Evolutionary conservation across 169 alveolate genomes (phyloP), one percentile per base, ranked within the genome.

Genomic region (Plasmodium billcollinsi): DNA sequence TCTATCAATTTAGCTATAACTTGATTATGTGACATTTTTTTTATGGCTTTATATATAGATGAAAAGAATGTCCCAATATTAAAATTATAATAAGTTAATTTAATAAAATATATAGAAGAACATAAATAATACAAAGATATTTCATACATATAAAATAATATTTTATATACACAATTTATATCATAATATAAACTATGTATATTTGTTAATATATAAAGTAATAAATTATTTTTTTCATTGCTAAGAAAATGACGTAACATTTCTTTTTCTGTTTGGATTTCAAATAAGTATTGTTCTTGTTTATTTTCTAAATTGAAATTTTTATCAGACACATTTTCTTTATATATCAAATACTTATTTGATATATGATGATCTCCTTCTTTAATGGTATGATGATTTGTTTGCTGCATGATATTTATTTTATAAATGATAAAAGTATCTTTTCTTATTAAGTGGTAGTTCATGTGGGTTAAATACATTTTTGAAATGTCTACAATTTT

Each of bases 181-280:
- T 80, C 70, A 56, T n/a, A 69, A 56, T 45, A 29, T 70, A 80
- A 61, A 24, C 26, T 24, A 8, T 69, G 15, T 21, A 80, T 54
- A n/a, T 80, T 39, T 58, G 18, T 66, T 29, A 63, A 20, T 18
- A 80, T 45, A 69, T 69, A 80, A 2, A n/a, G 5, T 24, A 80
- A 63, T 9, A 80, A 18, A 18, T 56, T 15, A 58, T 80, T 69
- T 29, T 80, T 80, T 26, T 69, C 73, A 4, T 43, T 56, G 62
- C 39, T 69, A 47, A 69, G 74, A 15, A 80, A 69, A n/a, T 69
- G 62, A 18, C 15, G 1, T 33, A 80, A 12, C n/a, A 80, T 66
- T 49, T 80, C 56, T 58, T 80, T 80, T 80, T 80, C 90, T 29
- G 69, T 62, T 72, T 80, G 85, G 29, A 80, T 80, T 58, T 80